Conservation (phyloP, 805 yeast genomes). For the Wickerhamiella nectarea region DNA sequence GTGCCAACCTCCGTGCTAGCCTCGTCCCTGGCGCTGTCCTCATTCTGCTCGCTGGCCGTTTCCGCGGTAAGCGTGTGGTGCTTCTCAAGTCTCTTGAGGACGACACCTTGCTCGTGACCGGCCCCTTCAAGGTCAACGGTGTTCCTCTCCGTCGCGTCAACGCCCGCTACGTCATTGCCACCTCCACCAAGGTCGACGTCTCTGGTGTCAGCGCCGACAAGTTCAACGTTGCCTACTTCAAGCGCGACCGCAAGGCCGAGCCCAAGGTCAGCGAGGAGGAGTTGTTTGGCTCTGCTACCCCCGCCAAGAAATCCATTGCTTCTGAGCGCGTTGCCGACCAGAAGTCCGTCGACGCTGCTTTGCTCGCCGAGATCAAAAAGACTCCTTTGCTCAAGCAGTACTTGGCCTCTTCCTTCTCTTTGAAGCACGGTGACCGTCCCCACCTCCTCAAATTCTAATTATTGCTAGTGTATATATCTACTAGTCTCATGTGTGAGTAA, state of each 20-base stretch:
- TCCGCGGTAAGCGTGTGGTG: slow-evolving; percentile 99
- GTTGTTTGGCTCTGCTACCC: slow-evolving; percentile 69
- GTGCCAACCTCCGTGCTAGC: slow-evolving; percentile 90
- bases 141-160: slow-evolving; percentile 99
- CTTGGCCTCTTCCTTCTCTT: slow-evolving; percentile 88
- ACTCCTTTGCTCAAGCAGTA: slow-evolving; percentile 94
- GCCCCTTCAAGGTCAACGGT: slow-evolving; percentile 99
- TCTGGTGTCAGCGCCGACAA: slow-evolving; percentile 73
- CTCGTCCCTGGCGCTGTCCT: slow-evolving; percentile 96
- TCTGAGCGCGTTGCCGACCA: slow-evolving; percentile 95
- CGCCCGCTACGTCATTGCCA: slow-evolving; percentile 97
- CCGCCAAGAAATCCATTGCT: slow-evolving; percentile 75
- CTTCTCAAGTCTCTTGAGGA: slow-evolving; percentile 94
- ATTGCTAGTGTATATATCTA: background rate
- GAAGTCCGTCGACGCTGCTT: slow-evolving; percentile 84
- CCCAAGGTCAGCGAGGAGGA: slow-evolving; percentile 70
- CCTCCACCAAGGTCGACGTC: slow-evolving; percentile 82
- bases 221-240: slow-evolving; percentile 89
- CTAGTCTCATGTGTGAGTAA: too few species aligned
- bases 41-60: slow-evolving; percentile 96
- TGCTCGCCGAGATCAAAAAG: slow-evolving; percentile 88
- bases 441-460: slow-evolving; percentile 90
- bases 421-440: slow-evolving; percentile 97
- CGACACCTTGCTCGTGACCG: slow-evolving; percentile 92
- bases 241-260: slow-evolving; percentile 82